A percentile compares a stretch with the other conserved stretches of the same genome.
phyloP scores from a whole-genome alignment of 2,329 filamentous ascomycete genomes.

The Magnaporthiopsis incrustans region DNA sequence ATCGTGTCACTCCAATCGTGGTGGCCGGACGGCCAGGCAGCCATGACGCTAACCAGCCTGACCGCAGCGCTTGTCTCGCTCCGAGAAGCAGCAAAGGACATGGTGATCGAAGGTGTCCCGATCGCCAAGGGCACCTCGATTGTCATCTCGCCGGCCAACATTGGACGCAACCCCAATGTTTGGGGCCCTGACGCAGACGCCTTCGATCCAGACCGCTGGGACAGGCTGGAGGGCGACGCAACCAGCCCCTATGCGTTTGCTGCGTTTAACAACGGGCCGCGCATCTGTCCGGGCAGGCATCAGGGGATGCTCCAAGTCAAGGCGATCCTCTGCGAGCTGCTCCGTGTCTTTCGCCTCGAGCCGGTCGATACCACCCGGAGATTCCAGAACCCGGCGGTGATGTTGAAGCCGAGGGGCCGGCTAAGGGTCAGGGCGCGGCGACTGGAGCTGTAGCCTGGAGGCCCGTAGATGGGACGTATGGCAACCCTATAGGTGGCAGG shows the following conservation, averaged over 20 bases:
- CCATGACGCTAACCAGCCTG: not conserved
- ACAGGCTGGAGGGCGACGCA: conserved; percentile 13
- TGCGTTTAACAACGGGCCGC: conserved; percentile 21
- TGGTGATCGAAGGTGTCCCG: conserved; percentile 23
- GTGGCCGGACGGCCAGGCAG: not conserved
- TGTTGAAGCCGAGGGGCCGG: conserved; percentile 1
- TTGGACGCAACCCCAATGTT: conserved; percentile 25
- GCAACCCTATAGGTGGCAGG: not conserved
- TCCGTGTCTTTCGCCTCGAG: conserved; percentile 11
- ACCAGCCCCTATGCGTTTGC: conserved; percentile 21
- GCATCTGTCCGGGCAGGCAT: conserved; percentile 19
- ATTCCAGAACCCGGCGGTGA: not conserved
- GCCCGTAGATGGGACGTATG: not conserved
- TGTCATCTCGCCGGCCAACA: conserved; percentile 26
- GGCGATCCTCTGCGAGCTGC: conserved; percentile 16
- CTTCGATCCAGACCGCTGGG: conserved; percentile 31
- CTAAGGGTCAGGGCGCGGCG: conserved; percentile 1
- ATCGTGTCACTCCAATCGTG: not conserved
- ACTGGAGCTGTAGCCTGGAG: not conserved
- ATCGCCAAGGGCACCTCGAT: conserved; percentile 29
- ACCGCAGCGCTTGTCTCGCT: conserved; percentile 9
- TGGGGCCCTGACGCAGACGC: conserved; percentile 29
- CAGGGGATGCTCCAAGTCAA: conserved; percentile 21
- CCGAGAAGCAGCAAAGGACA: conserved; percentile 16
- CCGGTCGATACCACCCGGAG: not conserved